Base-by-base conservation (phyloP, 2,329 filamentous ascomycete species). In the Colletotrichum tofieldiae region DNA sequence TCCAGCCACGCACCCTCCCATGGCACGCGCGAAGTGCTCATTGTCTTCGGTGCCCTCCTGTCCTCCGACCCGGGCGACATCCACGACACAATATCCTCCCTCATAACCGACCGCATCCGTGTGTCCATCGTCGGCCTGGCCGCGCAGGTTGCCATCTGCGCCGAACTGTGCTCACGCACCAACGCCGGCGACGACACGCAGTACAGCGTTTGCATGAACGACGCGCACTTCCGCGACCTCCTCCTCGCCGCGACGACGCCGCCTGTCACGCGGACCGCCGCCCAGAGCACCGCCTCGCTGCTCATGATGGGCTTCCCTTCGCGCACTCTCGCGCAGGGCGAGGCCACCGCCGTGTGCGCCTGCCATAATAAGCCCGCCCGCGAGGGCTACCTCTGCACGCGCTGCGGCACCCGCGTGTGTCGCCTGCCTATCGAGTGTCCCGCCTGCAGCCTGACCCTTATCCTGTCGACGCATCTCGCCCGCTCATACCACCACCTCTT, bases 291-390 rank as follows among this genome's bases (percentile, higher is more conserved):
- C 11, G 87, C 90, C 1, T 91, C 89, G 66, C 86, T 99, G 51
- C 89, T 99, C 35, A 97, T 97, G 93, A 99, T 99, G 96, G 96
- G 96, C 5, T 99, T 99, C 78, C 96, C 96, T 0, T 97, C 94
- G 7, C 90, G 95, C 47, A 93, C 93, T 2, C 90, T 96, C 18
- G 93, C 94, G 65, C 87, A 91, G 2, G 86, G 86, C 32, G 86
- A 87, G 58, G 88, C 91, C 6, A 84, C 88, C 65, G 95, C 93
- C 71, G 90, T 96, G 73, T 99, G 96, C 81, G 95, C 95, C 6
- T 99, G 96, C 79, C 96, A 98, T 82, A 94, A 93, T 76, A 91
- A 91, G 74, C 91, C 96, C 20, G 92, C 89, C 26, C 87, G 93
- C 61, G 94, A 96, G 67, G 96, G 96, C 1, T 99, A 98, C 82